These are phyloP conservation scores for Dichotomocladium elegans DNA, from an alignment of 371 early-diverging fungal genomes.

Conservation along the genomic window DNA sequence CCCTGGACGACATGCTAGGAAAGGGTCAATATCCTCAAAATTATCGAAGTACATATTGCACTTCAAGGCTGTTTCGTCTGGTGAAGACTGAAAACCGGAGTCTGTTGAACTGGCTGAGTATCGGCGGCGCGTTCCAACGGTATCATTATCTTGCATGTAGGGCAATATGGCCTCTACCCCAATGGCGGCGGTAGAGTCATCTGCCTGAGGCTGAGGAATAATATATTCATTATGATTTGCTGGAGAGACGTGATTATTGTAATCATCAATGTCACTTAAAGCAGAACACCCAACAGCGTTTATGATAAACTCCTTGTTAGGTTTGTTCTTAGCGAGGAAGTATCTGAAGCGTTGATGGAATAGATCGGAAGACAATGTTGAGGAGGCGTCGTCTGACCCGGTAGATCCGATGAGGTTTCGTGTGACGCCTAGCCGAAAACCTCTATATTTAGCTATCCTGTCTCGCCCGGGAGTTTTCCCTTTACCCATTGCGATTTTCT, in stretches of 20 bases:
- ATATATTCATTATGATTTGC: not conserved
- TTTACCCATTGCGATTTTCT: slow-evolving; percentile 34
- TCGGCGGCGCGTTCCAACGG: slow-evolving; percentile 4
- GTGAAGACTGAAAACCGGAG: slow-evolving; percentile 12
- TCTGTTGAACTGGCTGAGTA: slow-evolving; percentile 11
- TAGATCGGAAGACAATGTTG: slow-evolving; percentile 12
- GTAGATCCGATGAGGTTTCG: slow-evolving; percentile 31
- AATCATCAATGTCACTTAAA: not conserved
- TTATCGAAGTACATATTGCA: slow-evolving; percentile 1
- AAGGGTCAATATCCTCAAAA: not conserved
- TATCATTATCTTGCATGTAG: no score
- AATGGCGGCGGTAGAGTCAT: not conserved
- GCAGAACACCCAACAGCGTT: slow-evolving; percentile 30
- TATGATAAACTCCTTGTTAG: slow-evolving; percentile 28
- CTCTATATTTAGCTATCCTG: slow-evolving; percentile 4
- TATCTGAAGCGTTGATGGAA: slow-evolving; percentile 44
- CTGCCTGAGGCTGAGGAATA: not conserved
- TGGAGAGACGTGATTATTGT: not conserved
- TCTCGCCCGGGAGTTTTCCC: not conserved
- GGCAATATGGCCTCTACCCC: slow-evolving; percentile 1
- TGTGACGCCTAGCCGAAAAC: slow-evolving; percentile 22
- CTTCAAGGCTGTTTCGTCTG: not conserved
- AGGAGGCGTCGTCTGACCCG: slow-evolving; percentile 20
- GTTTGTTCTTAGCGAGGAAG: slow-evolving; percentile 35
- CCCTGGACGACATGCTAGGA: slow-evolving; percentile 9